phyloP scores from a whole-genome alignment of 441 rosid species.

The Adansonia grandidieri region DNA sequence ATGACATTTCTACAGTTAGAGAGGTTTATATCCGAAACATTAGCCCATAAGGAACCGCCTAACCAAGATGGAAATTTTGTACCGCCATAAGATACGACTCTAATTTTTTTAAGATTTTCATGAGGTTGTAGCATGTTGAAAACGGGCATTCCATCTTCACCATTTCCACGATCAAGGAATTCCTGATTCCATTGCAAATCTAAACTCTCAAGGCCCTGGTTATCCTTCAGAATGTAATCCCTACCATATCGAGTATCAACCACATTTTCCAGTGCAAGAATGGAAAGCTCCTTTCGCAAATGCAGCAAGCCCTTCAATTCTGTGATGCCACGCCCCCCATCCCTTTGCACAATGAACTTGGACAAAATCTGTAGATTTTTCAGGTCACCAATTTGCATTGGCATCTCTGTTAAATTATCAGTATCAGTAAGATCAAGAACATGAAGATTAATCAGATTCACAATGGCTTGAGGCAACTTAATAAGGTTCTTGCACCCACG shows the following conservation, averaged over 20 bases:
- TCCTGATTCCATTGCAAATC: slow-evolving; percentile 22
- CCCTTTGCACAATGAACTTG: slow-evolving; percentile 23
- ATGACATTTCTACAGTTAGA: slow-evolving; percentile 18
- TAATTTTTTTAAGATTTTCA: slow-evolving; percentile 27
- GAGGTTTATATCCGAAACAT: slow-evolving; percentile 15
- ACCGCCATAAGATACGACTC: slow-evolving; percentile 28
- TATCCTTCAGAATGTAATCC: slow-evolving; percentile 26
- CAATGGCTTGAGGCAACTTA: slow-evolving; percentile 20
- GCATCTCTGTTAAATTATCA: slow-evolving; percentile 18
- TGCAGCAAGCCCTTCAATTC: slow-evolving; percentile 22
- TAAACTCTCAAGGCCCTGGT: slow-evolving; percentile 23
- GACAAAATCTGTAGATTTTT: slow-evolving; percentile 22
- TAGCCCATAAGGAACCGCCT: slow-evolving; percentile 19
- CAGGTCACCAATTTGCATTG: background rate
- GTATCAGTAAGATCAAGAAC: slow-evolving; percentile 23
- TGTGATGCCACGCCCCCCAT: background rate
- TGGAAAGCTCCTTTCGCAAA: slow-evolving; percentile 12
- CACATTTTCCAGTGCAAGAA: slow-evolving; percentile 24
- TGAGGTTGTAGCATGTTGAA: slow-evolving; percentile 30
- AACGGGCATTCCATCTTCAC: slow-evolving; percentile 16
- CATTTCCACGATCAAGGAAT: slow-evolving; percentile 12
- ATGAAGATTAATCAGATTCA: slow-evolving; percentile 25
- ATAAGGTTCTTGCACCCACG: slow-evolving; percentile 23
- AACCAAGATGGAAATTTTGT: slow-evolving; percentile 33
- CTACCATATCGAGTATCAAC: slow-evolving; percentile 21